Base-by-base conservation (phyloP, 2,329 filamentous ascomycete genomes). In the Cladophialophora bantiana region DNA sequence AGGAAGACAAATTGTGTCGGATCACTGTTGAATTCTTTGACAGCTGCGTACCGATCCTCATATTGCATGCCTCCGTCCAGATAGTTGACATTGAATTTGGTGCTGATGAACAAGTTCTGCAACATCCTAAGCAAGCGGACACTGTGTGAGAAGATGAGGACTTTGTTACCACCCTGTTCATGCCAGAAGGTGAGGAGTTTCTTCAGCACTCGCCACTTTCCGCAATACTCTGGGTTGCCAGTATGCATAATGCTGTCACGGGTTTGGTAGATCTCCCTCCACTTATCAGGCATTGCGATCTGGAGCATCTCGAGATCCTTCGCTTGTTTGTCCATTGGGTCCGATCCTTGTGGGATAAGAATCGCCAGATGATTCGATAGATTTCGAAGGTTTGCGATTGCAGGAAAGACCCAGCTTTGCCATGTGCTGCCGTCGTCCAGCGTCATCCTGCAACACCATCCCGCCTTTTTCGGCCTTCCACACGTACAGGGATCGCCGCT, bases 141-240 rank as follows among this genome's bases (percentile, higher is more conserved):
- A 67, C 91, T 96, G 74, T 98, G 94, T 0, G 92, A 96, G 77
- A 99, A 99, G 2, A 99, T 90, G 0, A 99, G 85, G 0, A 97
- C 95, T 78, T 98, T 99, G 57, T 73, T 70, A 79, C 97, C 93
- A 13, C 93, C 92, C 74, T 91, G 93, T 13, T 86, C 83, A 75
- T 97, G 88, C 95, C 95, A 99, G 77, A 95, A 94, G 63, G 89
- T 89, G 6, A 99, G 85, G 3, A 99, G 82, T 73, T 92, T 94
- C 77, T 89, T 92, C 35, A 99, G 78, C 0, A 99, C 88, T 75
- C 92, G 93, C 95, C 95, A 99, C 78, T 99, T 99, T 3, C 95
- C 95, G 75, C 95, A 99, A 71, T 94, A 97, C 65, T 96, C 91
- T 0, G 92, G 90, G 72, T 97, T 93, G 1, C 93, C 90, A 59